Base-by-base conservation (phyloP, 768 basidiomycete genomes). In the Tulasnella sp. region DNA sequence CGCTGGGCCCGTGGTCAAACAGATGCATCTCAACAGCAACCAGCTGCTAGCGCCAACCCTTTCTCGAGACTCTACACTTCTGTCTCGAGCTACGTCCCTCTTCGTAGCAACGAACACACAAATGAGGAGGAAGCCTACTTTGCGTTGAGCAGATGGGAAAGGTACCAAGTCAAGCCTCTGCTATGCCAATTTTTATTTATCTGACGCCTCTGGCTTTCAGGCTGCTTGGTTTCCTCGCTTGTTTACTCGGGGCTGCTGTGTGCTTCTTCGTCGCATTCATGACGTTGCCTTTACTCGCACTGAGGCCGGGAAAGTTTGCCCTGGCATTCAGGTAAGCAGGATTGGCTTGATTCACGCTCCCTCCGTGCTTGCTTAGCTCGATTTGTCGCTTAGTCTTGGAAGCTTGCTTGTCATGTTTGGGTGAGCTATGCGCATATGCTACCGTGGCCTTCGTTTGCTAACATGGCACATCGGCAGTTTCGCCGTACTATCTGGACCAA, bases 81-180 rank as follows among this genome's bases (percentile, higher is more conserved):
- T 24, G 88, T 98, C 74, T 93, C 93, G 3, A 84, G 85, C n/a
- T 98, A 98, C 83, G 91, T 99, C 73, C 98, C 97, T 0, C 87
- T 98, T 80, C 89, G 95, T 56, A 93, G 93, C 3, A 90, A 84
- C 81, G 95, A 95, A 82, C 89, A 91, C 68, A 92, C 93, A 40
- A 96, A 95, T 85, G 97, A 99, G 84, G 97, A 99, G 82, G 96
- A 98, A 83, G 97, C 97, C 2, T 97, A 93, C 89, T 95, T 98
- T 85, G 93, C 94, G 62, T 86, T 97, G 52, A 93, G 93, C 76
- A 89, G 96, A 85, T 98, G 97, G 97, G 97, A 98, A 84, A 89
- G 97, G 93, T 93, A 84, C 31, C 38, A 44, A 36, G 68, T 31
- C 52, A 31, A 76, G 74, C 19, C 19, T 27, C 12, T 39, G 21